These are phyloP conservation scores for Buddleja alternifolia DNA, from an alignment of 257 asterid species.

Conservation along the genomic window DNA sequence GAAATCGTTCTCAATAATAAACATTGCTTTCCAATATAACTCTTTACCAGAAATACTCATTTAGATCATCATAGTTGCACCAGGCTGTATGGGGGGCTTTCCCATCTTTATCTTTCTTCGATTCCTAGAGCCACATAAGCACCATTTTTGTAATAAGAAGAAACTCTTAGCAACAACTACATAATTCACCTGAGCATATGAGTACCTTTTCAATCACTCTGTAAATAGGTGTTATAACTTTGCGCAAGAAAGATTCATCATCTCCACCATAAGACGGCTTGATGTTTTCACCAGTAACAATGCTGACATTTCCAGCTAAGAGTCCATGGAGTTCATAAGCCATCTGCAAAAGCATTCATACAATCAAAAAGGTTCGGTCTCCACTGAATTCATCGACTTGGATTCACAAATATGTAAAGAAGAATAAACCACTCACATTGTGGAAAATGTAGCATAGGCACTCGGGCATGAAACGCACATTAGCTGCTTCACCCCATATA, in stretches of 20 bases:
- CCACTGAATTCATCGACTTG: conserved; percentile 14
- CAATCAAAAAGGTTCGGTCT: conserved; percentile 20
- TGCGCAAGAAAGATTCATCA: conserved; percentile 84
- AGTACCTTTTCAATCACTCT: conserved; percentile 87
- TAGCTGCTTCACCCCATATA: conserved; percentile 99
- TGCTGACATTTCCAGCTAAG: conserved; percentile 97
- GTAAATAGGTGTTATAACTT: conserved; percentile 89
- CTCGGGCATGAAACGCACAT: conserved; percentile 96
- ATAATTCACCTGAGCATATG: conserved; percentile 22
- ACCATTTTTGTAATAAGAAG: conserved; percentile 30
- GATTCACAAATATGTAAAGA: conserved; percentile 21
- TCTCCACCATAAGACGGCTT: conserved; percentile 99
- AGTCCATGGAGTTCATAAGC: conserved; percentile 99
- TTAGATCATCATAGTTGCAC: conserved; percentile 98
- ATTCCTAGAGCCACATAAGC: conserved; percentile 61
- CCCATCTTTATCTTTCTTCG: conserved; percentile 77
- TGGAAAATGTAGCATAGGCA: conserved; percentile 98
- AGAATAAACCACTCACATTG: conserved; percentile 64
- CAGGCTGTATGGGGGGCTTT: conserved; percentile 87
- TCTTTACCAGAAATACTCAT: conserved; percentile 89
- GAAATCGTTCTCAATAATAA: conserved; percentile 17
- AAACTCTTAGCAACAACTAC: conserved; percentile 11
- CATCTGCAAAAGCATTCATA: conserved; percentile 61
- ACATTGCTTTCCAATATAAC: conserved; percentile 24
- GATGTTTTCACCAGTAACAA: conserved; percentile 97